These are phyloP conservation scores for Termitomyces sp. DNA, from an alignment of 768 basidiomycete species.

Conservation along the genomic window DNA sequence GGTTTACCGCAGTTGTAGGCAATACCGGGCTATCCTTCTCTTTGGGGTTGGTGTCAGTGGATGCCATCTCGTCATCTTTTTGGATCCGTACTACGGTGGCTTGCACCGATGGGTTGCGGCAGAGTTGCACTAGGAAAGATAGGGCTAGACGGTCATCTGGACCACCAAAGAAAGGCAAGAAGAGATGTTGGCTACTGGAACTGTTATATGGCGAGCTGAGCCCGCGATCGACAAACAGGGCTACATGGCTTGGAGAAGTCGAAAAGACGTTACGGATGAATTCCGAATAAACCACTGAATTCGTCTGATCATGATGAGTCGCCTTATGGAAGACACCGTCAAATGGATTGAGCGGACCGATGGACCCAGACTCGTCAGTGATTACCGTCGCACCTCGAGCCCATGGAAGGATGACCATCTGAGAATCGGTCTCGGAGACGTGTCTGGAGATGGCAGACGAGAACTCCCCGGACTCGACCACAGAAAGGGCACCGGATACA, in stretches of 20 bases:
- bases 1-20: conserved; percentile 2
- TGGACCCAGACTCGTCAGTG: conserved; percentile 21
- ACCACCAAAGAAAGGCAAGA: conserved; percentile 92
- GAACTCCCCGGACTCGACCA: conserved; percentile 77
- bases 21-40: conserved; percentile 8
- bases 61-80: conserved; percentile 37
- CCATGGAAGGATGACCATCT: conserved; percentile 89
- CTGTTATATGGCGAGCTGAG: conserved; percentile 26
- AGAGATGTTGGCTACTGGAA: conserved; percentile 51
- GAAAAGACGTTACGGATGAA: conserved; percentile 83
- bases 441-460: conserved; percentile 61
- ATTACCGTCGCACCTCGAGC: conserved; percentile 35
- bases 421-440: conserved; percentile 49
- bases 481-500: conserved; percentile 66
- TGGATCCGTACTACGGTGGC: conserved; percentile 73
- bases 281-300: conserved; percentile 67
- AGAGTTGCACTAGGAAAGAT: conserved; percentile 78
- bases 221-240: conserved; percentile 81
- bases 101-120: conserved; percentile 49
- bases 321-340: conserved; percentile 70
- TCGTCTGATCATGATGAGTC: conserved; percentile 44
- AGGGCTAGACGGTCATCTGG: conserved; percentile 90
- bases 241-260: conserved; percentile 71
- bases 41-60: conserved; percentile 17
- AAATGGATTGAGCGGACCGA: conserved; percentile 57